These are phyloP conservation scores for Globisporangium canariense DNA, from an alignment of 352 stramenopile species.

Conservation along the genomic window DNA sequence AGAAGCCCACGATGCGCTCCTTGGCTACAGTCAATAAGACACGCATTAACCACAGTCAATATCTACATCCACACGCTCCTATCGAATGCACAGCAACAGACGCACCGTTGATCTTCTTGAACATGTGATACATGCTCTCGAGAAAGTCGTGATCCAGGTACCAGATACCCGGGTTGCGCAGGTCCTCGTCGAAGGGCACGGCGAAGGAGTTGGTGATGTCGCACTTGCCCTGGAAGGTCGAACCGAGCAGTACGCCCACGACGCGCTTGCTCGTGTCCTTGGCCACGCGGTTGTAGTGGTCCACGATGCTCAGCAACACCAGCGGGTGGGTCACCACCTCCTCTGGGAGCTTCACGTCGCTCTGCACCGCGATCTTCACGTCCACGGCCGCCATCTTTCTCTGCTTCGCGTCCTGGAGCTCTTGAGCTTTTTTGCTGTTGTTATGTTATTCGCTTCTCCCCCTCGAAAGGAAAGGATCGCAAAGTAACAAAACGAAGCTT, in stretches of 20 bases:
- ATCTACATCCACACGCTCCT: not conserved
- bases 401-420: not conserved
- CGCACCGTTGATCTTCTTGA: slow-evolving; percentile 92
- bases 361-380: slow-evolving; percentile 79
- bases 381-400: slow-evolving; percentile 15
- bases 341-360: slow-evolving; percentile 69
- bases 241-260: slow-evolving; percentile 97
- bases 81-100: slow-evolving; percentile 5
- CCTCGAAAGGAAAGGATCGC: slow-evolving; percentile 6
- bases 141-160: slow-evolving; percentile 99
- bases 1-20: slow-evolving; percentile 98
- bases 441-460: not conserved
- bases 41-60: not conserved
- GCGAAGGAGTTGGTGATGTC: slow-evolving; percentile 94
- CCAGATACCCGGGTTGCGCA: slow-evolving; percentile 96
- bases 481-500: slow-evolving; percentile 8
- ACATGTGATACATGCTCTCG: slow-evolving; percentile 97
- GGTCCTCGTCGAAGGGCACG: slow-evolving; percentile 99
- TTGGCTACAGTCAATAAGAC: slow-evolving; percentile 64
- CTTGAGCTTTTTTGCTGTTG: not conserved
- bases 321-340: slow-evolving; percentile 98
- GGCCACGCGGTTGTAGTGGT: slow-evolving; percentile 99
- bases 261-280: slow-evolving; percentile 98
- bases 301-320: slow-evolving; percentile 98
- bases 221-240: slow-evolving; percentile 92